phyloP scores from a whole-genome alignment of 345 rosid species.

The Eucalyptus grandis region DNA sequence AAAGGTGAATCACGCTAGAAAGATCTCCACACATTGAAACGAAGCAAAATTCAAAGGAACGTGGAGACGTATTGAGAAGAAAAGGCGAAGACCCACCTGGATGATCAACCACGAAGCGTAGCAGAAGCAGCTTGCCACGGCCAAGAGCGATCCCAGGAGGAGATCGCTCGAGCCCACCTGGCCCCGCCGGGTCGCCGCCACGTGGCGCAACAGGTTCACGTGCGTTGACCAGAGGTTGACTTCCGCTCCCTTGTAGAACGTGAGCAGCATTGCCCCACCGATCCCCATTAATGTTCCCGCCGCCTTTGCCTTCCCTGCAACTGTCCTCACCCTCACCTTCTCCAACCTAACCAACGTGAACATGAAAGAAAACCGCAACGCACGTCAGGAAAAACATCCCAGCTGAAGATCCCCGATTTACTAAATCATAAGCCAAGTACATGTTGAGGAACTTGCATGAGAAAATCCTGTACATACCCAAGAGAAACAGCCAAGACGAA shows the following conservation, averaged over 20 bases:
- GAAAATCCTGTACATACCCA: background rate
- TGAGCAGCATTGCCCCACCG: conserved; percentile 86
- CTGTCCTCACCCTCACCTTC: conserved; percentile 38
- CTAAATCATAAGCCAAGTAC: background rate
- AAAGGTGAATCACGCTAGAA: background rate
- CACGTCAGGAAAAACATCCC: background rate
- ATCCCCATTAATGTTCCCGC: conserved; percentile 67
- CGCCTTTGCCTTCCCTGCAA: conserved; percentile 54
- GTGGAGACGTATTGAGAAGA: background rate
- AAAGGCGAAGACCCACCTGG: conserved; percentile 18
- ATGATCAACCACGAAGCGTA: conserved; percentile 20
- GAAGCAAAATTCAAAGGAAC: background rate
- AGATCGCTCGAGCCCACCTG: background rate
- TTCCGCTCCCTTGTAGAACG: conserved; percentile 55
- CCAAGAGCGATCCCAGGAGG: conserved; percentile 3
- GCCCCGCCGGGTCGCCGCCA: background rate
- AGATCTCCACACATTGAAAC: background rate
- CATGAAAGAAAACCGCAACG: background rate
- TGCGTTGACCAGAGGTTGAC: background rate
- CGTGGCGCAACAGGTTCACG: background rate
- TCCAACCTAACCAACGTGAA: conserved; percentile 37
- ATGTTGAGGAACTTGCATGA: background rate
- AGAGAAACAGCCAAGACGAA: background rate
- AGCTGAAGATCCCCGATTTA: background rate
- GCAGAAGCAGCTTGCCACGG: conserved; percentile 2